Evolutionary conservation across 2,329 filamentous ascomycete genomes (phyloP).

Genomic region (Tolypocladium endophyticum): DNA sequence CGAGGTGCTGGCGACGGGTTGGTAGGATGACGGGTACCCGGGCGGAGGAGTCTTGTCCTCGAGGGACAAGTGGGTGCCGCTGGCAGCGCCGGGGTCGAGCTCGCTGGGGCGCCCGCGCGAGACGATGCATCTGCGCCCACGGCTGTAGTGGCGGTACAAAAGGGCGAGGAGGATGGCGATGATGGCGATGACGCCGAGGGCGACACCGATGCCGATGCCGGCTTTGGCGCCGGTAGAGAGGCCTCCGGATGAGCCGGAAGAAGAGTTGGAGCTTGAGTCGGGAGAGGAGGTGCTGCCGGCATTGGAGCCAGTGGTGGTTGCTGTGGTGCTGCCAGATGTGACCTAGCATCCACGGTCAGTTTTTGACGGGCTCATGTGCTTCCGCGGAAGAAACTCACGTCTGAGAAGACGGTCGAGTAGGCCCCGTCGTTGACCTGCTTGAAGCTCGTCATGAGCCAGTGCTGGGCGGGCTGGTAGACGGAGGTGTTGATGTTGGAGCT

Average conservation of each 20-base stretch:
- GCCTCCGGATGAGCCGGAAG: conserved; percentile 1
- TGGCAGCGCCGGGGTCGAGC: not conserved
- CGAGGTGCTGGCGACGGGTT: not conserved
- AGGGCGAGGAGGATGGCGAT: conserved; percentile 13
- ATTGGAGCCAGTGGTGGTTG: not conserved
- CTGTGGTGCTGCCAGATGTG: not conserved
- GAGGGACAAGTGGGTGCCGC: not conserved
- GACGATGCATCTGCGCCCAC: too few relatives aligned
- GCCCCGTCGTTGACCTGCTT: conserved; percentile 17
- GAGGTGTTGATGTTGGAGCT: conserved; percentile 12
- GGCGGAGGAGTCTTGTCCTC: not conserved
- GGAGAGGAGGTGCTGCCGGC: not conserved
- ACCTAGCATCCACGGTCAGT: not conserved
- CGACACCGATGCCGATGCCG: conserved; percentile 18
- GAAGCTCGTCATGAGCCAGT: conserved; percentile 22
- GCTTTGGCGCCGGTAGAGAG: conserved; percentile 18
- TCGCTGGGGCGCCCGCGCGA: not conserved
- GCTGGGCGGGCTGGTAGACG: conserved; percentile 17
- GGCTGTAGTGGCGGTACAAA: conserved; percentile 10
- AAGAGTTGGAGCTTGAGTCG: not conserved
- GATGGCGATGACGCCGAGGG: conserved; percentile 14
- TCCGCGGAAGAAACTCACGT: conserved; percentile 6
- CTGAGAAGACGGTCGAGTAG: conserved; percentile 20
- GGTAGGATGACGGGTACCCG: not conserved
- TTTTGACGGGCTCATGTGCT: not conserved